These are phyloP conservation scores for Rhododendron vialii DNA, from an alignment of 148 eudicot species.

Conservation along the genomic window DNA sequence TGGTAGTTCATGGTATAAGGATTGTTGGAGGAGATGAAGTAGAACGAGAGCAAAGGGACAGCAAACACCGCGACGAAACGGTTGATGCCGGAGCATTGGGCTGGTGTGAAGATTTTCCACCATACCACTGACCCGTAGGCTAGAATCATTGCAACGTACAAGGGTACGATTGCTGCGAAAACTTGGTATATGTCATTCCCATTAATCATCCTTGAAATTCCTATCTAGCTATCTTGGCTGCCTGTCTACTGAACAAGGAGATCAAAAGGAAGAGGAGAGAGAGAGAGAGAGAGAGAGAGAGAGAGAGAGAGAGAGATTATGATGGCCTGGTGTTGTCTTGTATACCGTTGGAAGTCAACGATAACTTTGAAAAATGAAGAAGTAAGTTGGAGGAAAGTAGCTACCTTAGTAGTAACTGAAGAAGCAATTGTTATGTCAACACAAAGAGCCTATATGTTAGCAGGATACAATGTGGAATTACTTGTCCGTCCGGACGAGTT, in stretches of 20 bases:
- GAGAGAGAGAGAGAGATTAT: not conserved
- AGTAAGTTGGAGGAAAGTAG: not conserved
- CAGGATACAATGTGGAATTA: not conserved
- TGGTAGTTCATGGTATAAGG: constrained; percentile 90
- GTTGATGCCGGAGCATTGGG: constrained; percentile 96
- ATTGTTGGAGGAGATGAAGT: constrained; percentile 81
- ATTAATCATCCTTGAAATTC: constrained; percentile 52
- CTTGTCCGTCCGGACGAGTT: not conserved
- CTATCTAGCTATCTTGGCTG: not conserved
- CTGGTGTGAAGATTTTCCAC: constrained; percentile 99
- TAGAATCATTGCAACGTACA: constrained; percentile 87
- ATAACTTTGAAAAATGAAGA: not conserved
- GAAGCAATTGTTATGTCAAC: not conserved
- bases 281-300: not conserved
- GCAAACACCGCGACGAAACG: constrained; percentile 94
- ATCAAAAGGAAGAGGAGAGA: not conserved
- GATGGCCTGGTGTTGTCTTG: not conserved
- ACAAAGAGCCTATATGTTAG: not conserved
- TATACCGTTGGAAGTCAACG: constrained; percentile 2
- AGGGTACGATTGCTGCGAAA: constrained; percentile 73
- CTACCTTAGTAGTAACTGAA: not conserved
- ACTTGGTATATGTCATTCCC: constrained; percentile 90
- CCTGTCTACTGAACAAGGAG: not conserved
- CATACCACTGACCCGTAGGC: constrained; percentile 94
- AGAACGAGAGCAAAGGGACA: constrained; percentile 85